phyloP scores from a whole-genome alignment of 345 rosid species.

The Pistacia vera region DNA sequence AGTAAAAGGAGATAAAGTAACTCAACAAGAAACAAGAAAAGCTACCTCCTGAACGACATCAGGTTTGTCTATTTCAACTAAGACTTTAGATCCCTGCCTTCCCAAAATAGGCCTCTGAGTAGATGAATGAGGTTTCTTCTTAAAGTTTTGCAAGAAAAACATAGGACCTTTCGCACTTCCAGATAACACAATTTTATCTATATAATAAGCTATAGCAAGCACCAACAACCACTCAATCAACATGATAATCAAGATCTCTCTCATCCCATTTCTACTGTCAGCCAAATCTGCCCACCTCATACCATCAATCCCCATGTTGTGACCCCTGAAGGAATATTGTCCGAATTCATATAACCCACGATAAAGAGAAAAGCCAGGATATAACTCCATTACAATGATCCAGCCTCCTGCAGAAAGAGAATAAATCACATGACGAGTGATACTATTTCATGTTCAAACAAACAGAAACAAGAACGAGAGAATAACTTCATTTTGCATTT shows the following conservation, averaged over 20 bases:
- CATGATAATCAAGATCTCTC: conserved; percentile 61
- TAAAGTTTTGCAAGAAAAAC: conserved; percentile 43
- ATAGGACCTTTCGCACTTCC: conserved; percentile 56
- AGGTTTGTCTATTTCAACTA: conserved; percentile 69
- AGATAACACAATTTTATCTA: conserved; percentile 61
- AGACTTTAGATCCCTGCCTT: conserved; percentile 64
- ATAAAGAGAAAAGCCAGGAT: conserved; percentile 79
- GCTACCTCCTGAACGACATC: conserved; percentile 86
- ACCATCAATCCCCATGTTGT: conserved; percentile 58
- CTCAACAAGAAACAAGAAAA: conserved; percentile 8
- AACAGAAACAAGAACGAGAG: neutral
- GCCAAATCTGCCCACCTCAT: conserved; percentile 71
- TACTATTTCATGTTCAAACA: conserved; percentile 4
- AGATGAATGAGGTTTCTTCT: conserved; percentile 38
- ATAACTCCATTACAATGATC: conserved; percentile 73
- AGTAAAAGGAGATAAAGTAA: neutral
- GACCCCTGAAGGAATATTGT: conserved; percentile 49
- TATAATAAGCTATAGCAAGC: conserved; percentile 64
- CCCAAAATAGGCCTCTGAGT: conserved; percentile 54
- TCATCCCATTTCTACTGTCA: conserved; percentile 63
- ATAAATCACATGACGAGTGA: conserved; percentile 5
- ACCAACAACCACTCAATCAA: conserved; percentile 69
- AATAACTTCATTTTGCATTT: conserved; percentile 4
- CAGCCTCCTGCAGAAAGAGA: conserved; percentile 55
- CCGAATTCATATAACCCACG: conserved; percentile 91